phyloP scores from a whole-genome alignment of 805 yeast genomes.

The Komagataella pastoris region DNA sequence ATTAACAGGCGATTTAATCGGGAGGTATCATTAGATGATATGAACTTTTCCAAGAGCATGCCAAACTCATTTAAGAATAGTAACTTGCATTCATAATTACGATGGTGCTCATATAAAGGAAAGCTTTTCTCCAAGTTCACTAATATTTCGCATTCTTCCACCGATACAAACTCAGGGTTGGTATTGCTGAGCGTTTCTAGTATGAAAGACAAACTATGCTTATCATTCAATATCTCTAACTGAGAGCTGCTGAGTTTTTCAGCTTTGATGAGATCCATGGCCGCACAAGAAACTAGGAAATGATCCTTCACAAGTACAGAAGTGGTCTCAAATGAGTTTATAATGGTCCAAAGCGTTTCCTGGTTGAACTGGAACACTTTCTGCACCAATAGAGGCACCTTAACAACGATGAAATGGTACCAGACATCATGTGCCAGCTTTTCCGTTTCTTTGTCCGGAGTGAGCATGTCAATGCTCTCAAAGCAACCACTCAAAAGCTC shows the following conservation, averaged over 20 bases:
- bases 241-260: neutral
- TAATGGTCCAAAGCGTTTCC: constrained; percentile 11
- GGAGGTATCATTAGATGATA: constrained; percentile 1
- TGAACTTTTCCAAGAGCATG: neutral
- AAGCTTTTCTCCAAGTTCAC: neutral
- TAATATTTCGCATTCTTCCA: neutral
- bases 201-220: neutral
- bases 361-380: constrained; percentile 15
- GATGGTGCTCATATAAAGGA: neutral
- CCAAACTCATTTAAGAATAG: neutral
- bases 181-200: neutral
- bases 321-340: constrained; percentile 10
- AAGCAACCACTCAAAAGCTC: constrained; percentile 14
- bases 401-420: constrained; percentile 13
- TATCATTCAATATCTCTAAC: neutral
- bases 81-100: neutral
- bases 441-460: constrained; percentile 5
- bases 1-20: constrained; percentile 1
- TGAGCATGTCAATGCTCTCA: constrained; percentile 12
- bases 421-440: constrained; percentile 8
- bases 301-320: neutral
- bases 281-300: neutral
- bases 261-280: neutral
- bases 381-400: constrained; percentile 13
- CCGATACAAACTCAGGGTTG: neutral